Conservation (phyloP, 1,284 basidiomycete species). For the Trichosporon inkin region DNA sequence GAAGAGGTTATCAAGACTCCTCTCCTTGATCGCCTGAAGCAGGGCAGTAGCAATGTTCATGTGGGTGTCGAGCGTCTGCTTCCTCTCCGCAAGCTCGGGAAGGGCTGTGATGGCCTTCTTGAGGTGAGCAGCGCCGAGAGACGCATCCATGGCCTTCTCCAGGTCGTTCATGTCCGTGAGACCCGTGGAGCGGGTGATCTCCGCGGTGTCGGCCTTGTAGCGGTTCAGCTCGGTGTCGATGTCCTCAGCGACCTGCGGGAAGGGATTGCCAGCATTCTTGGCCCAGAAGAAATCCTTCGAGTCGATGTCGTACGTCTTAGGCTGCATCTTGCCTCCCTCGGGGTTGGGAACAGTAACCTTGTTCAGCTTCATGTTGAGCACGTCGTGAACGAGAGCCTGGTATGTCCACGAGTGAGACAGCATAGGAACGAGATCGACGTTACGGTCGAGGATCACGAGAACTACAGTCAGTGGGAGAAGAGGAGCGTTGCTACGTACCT, state of each 20-base stretch:
- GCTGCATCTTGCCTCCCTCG: conserved; percentile 61
- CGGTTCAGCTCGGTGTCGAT: conserved; percentile 88
- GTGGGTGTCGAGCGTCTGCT: conserved; percentile 93
- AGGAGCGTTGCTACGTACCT: conserved; percentile 52
- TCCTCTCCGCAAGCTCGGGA: conserved; percentile 95
- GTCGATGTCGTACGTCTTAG: conserved; percentile 92
- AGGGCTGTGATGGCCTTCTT: conserved; percentile 97
- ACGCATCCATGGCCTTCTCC: conserved; percentile 65
- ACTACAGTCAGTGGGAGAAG: conserved; percentile 55
- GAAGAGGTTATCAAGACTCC: conserved; percentile 93
- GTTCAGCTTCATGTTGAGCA: conserved; percentile 94
- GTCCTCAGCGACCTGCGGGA: conserved; percentile 97
- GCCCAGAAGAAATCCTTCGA: conserved; percentile 99
- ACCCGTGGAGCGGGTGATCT: conserved; percentile 93
- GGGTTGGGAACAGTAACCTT: conserved; percentile 73
- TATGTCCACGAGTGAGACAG: conserved; percentile 99
- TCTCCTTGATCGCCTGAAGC: conserved; percentile 90
- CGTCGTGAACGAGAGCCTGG: conserved; percentile 96
- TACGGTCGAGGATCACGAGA: conserved; percentile 87
- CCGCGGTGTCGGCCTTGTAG: conserved; percentile 95
- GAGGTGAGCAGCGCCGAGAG: conserved; percentile 88
- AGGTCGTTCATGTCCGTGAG: conserved; percentile 88
- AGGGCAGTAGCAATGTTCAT: conserved; percentile 99
- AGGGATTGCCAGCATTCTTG: conserved; percentile 91
- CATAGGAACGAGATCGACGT: conserved; percentile 92